A percentile compares a stretch with the other conserved stretches of the same genome.
Evolutionary conservation across 1,139 yeast species (phyloP).

Genomic region (Candida pseudoviswanathii): DNA sequence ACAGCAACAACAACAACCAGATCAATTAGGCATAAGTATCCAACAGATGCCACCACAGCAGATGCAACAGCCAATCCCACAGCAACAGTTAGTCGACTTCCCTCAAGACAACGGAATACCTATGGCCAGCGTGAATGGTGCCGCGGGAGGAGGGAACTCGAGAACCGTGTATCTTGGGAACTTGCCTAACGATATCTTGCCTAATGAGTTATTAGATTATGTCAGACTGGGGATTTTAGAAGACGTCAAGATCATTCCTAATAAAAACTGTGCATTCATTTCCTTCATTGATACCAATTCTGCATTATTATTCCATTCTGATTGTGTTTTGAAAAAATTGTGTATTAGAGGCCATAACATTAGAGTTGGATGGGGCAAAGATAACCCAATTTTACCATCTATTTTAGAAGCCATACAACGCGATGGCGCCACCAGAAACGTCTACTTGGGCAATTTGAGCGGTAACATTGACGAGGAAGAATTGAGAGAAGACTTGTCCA

Average conservation of each 20-base stretch:
- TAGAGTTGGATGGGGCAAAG: conserved; percentile 70
- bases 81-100: conserved; percentile 1
- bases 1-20: conserved; percentile 6
- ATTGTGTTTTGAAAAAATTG: conserved; percentile 58
- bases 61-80: too few relatives aligned
- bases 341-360: conserved; percentile 59
- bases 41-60: conserved; percentile 5
- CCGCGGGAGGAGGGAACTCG: conserved; percentile 10
- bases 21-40: conserved; percentile 2
- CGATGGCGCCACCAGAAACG: conserved; percentile 91
- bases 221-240: conserved; percentile 92
- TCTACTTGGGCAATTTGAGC: conserved; percentile 76
- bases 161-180: conserved; percentile 92
- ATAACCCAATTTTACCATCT: conserved; percentile 65
- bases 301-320: conserved; percentile 62
- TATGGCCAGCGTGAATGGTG: conserved; percentile 5
- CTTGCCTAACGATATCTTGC: conserved; percentile 77
- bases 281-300: conserved; percentile 64
- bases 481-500: conserved; percentile 49
- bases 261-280: conserved; percentile 62
- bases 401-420: conserved; percentile 75
- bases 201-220: conserved; percentile 82
- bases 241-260: conserved; percentile 58
- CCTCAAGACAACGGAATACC: conserved; percentile 6
- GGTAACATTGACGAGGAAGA: conserved; percentile 52